Percentiles rank a stretch among this genome's conserved stretches.
These are phyloP conservation scores for Ramichloridium luteum DNA, from an alignment of 2,329 filamentous ascomycete species.

Conservation along the genomic window DNA sequence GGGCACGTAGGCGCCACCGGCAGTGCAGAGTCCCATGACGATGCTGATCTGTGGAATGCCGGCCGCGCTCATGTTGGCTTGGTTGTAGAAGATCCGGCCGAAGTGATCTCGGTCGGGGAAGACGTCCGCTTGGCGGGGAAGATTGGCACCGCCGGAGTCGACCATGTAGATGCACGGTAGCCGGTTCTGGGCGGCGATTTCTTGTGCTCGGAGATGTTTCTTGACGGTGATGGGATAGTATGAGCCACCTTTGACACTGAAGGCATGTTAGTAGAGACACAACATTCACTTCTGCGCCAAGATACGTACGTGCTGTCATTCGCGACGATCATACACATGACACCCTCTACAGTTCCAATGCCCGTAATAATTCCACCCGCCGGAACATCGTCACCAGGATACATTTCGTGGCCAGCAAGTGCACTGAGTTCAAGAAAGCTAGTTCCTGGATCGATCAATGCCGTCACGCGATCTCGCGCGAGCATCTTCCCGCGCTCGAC, in stretches of 20 bases:
- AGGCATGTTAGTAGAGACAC: conserved; percentile 7
- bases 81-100: conserved; percentile 95
- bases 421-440: conserved; percentile 88
- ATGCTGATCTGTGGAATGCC: conserved; percentile 90
- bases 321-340: conserved; percentile 83
- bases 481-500: conserved; percentile 85
- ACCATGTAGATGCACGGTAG: conserved; percentile 86
- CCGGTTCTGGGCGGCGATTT: conserved; percentile 79
- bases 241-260: conserved; percentile 75
- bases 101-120: conserved; percentile 95
- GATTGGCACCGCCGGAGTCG: conserved; percentile 87
- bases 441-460: conserved; percentile 77
- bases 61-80: conserved; percentile 78
- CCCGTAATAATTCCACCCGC: conserved; percentile 88
- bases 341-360: conserved; percentile 78
- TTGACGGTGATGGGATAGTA: conserved; percentile 97
- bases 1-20: conserved; percentile 88
- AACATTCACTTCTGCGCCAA: not conserved
- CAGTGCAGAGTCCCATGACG: conserved; percentile 95
- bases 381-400: conserved; percentile 75
- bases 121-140: conserved; percentile 89
- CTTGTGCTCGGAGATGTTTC: conserved; percentile 88
- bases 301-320: conserved; percentile 66
- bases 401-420: conserved; percentile 77
- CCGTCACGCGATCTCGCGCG: conserved; percentile 74